phyloP scores from a whole-genome alignment of 1,139 yeast genomes.

The Hansenula anomala region DNA sequence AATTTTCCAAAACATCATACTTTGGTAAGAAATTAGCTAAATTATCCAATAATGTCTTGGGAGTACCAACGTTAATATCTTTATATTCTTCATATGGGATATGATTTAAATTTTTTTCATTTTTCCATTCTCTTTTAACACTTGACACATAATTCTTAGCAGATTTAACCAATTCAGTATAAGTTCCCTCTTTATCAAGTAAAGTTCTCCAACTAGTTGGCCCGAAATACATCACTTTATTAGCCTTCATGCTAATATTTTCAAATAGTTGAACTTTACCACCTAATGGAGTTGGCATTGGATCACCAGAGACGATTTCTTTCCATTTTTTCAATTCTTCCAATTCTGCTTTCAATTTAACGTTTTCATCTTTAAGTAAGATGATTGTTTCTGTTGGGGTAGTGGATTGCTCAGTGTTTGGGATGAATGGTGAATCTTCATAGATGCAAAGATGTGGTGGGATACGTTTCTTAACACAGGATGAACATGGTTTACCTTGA shows the following conservation, averaged over 20 bases:
- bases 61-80: constrained; percentile 7
- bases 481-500: constrained; percentile 24
- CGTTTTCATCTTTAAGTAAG: constrained; percentile 7
- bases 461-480: constrained; percentile 21
- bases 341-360: constrained; percentile 2
- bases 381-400: constrained; percentile 10
- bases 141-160: constrained; percentile 13
- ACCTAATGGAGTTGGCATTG: not conserved
- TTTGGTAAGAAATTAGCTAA: constrained; percentile 16
- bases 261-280: constrained; percentile 1
- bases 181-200: constrained; percentile 6
- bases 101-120: constrained; percentile 10
- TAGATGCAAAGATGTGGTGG: constrained; percentile 22
- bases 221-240: constrained; percentile 16
- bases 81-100: constrained; percentile 8
- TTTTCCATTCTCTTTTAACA: constrained; percentile 17
- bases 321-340: constrained; percentile 4
- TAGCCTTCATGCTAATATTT: constrained; percentile 5
- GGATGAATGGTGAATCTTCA: constrained; percentile 20
- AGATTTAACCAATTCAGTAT: constrained; percentile 8
- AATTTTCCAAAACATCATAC: constrained; percentile 10
- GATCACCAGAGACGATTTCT: constrained; percentile 3
- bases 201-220: constrained; percentile 20
- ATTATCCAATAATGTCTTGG: constrained; percentile 14
- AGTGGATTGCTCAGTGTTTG: constrained; percentile 5